Conservation (phyloP, 768 basidiomycete species). For the Grammothele lineata region DNA sequence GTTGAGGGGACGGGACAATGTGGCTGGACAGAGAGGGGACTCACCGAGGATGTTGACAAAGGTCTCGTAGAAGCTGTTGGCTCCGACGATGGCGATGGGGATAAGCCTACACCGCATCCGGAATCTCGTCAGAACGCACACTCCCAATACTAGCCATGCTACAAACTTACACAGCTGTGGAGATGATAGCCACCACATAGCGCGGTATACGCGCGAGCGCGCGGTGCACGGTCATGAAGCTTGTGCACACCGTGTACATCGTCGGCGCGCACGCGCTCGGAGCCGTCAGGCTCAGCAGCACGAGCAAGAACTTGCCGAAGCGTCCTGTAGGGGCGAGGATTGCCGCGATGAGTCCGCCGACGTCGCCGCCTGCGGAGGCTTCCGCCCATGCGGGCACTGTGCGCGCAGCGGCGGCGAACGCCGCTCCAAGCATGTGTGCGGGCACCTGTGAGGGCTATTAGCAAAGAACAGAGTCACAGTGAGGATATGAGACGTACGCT, state of each 20-base stretch:
- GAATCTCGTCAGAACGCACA: neutral
- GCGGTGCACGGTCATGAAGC: constrained; percentile 36
- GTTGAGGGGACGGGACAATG: neutral
- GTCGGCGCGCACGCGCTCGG: constrained; percentile 54
- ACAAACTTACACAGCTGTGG: constrained; percentile 39
- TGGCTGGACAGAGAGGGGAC: neutral
- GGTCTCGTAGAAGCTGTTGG: constrained; percentile 39
- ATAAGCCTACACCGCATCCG: constrained; percentile 31
- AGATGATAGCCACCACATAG: constrained; percentile 41
- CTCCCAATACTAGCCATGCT: no score
- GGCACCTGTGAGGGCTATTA: constrained; percentile 27
- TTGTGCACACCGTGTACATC: constrained; percentile 52
- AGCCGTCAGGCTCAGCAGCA: constrained; percentile 43
- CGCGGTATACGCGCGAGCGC: constrained; percentile 36
- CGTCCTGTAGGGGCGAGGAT: constrained; percentile 33
- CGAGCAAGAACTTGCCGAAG: constrained; percentile 43
- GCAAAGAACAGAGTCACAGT: neutral
- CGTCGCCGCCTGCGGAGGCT: constrained; percentile 33
- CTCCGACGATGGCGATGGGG: constrained; percentile 43
- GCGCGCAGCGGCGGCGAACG: constrained; percentile 39
- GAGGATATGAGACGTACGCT: constrained; percentile 27
- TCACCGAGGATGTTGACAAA: constrained; percentile 40
- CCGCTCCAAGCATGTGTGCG: constrained; percentile 41
- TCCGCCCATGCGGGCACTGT: constrained; percentile 39
- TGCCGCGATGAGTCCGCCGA: constrained; percentile 45